phyloP scores from a whole-genome alignment of 108 stramenopile species.

The Ochromonas danica region DNA sequence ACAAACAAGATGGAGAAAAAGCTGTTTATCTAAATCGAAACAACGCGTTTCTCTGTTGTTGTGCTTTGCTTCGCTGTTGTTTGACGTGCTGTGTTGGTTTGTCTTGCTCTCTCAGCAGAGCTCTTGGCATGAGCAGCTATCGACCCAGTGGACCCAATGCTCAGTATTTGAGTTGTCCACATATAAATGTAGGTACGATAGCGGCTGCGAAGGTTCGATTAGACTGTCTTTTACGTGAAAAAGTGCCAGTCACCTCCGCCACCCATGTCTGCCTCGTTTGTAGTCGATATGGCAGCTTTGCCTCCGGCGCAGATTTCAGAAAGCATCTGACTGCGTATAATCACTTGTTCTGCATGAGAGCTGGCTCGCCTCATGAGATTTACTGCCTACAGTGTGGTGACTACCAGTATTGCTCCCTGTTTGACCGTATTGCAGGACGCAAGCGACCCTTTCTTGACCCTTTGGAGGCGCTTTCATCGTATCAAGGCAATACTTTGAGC shows the following conservation, averaged over 20 bases:
- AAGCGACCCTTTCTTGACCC: background rate
- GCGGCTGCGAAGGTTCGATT: background rate
- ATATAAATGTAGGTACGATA: too few relatives aligned
- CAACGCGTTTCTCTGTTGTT: too few relatives aligned
- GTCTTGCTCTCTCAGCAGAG: too few relatives aligned
- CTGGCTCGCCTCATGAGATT: background rate
- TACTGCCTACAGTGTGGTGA: constrained; percentile 25
- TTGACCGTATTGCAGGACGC: background rate
- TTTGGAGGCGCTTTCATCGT: background rate
- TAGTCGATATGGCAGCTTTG: too few relatives aligned
- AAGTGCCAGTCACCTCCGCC: background rate
- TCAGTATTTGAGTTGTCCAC: constrained; percentile 8
- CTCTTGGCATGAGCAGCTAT: too few relatives aligned
- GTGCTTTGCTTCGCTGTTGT: too few relatives aligned
- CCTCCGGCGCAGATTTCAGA: too few relatives aligned
- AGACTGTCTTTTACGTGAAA: background rate
- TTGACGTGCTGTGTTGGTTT: too few relatives aligned
- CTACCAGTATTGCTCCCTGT: constrained; percentile 2
- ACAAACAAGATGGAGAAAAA: too few relatives aligned
- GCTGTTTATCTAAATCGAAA: too few relatives aligned
- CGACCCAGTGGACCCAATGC: too few relatives aligned
- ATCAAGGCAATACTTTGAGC: background rate
- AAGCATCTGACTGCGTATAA: too few relatives aligned
- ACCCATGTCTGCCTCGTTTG: background rate
- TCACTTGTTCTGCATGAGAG: background rate